Evolutionary conservation across 2,329 filamentous ascomycete genomes (phyloP).

Genomic region (Scedosporium minutisporum): DNA sequence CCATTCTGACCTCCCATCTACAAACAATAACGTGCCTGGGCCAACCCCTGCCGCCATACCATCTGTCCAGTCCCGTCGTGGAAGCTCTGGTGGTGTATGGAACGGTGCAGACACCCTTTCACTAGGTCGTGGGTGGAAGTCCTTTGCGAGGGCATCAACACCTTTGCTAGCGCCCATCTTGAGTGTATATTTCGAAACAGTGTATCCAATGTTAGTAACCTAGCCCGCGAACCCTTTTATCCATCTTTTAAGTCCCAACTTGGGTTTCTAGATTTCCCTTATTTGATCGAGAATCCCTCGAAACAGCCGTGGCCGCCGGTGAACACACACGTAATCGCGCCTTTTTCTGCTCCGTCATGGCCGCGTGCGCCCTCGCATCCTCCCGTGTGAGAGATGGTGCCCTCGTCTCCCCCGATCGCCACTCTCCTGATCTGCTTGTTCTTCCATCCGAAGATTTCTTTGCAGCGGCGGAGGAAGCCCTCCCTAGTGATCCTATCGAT

Average conservation of each 20-base stretch:
- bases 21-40: too few relatives aligned
- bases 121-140: constrained; percentile 3
- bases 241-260: not conserved
- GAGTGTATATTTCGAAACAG: constrained; percentile 40
- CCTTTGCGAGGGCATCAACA: constrained; percentile 4
- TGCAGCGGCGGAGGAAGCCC: constrained; percentile 11
- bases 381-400: constrained; percentile 40
- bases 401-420: constrained; percentile 25
- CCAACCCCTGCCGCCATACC: not conserved
- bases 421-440: constrained; percentile 30
- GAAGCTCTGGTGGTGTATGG: not conserved
- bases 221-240: not conserved
- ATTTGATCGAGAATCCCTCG: constrained; percentile 36
- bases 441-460: constrained; percentile 14
- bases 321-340: constrained; percentile 32
- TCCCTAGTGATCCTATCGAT: constrained; percentile 5
- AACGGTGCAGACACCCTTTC: not conserved
- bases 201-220: constrained; percentile 33
- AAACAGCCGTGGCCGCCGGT: constrained; percentile 25
- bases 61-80: constrained; percentile 3
- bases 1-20: not conserved
- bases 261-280: constrained; percentile 28
- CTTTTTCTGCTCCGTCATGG: constrained; percentile 41
- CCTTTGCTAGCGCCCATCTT: constrained; percentile 23
- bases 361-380: constrained; percentile 38